Base-by-base conservation (phyloP, 192 early-diverging fungal genomes). In the Rhizoclosmatium sp. region DNA sequence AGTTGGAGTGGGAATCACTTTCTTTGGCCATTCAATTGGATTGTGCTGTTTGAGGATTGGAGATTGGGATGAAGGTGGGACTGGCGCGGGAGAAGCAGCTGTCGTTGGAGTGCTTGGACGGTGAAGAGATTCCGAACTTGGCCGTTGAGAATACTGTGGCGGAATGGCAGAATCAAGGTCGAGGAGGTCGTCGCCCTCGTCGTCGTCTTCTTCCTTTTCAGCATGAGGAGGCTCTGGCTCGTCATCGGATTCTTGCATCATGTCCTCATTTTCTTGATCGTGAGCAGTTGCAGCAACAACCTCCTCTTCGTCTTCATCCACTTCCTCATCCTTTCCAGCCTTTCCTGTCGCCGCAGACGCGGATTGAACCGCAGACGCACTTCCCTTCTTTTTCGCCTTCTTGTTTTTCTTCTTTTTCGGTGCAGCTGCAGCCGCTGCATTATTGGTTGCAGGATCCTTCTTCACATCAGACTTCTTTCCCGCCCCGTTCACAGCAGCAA, bases 341-440 rank as follows among this genome's bases (percentile, higher is more conserved):
- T n/a, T 65, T 21, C 19, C 14, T 21, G 12, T 21, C 19, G 16
- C 12, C 64, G 64, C 10, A 21, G 14, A 12, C 1, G 12, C 64
- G 10, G 39, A 12, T 65, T 14, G 12, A 21, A 21, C 45, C 16
- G 14, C 41, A 21, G n/a, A 14, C 16, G 41, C 68, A 51, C n/a
- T 49, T n/a, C 19, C 42, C 60, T 75, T 75, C 61, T 75, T 75
- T 58, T 64, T 64, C 58, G 42, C 62, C 60, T 75, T 75, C 60
- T 75, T 75, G 73, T 75, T 75, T 58, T 75, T 75, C 60, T 75
- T 75, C 56, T 75, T 72, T 39, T 59, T 75, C 31, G 51, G 16
- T 54, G 51, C 51, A 54, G 51, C 51, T 12, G 51, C 16, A 54
- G 51, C 51, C 5, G 51, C 16, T 7, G 16, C 51, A 54, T 12